Conservation (phyloP, 1,139 yeast species). For the Kodamaea fungicola region DNA sequence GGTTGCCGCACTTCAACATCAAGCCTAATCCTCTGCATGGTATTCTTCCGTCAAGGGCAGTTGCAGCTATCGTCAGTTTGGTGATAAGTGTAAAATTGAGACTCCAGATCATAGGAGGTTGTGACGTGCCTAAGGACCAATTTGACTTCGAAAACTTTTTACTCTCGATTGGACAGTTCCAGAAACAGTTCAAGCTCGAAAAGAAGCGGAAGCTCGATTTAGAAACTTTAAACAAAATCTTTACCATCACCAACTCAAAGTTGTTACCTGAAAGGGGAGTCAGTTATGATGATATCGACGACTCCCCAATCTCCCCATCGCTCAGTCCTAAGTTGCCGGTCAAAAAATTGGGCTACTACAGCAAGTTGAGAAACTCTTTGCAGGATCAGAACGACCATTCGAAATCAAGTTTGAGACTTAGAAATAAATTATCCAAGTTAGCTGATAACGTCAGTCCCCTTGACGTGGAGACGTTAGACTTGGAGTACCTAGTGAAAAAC, state of each 20-base stretch:
- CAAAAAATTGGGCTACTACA: slow-evolving; percentile 30
- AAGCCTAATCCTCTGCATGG: slow-evolving; percentile 49
- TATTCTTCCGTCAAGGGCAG: slow-evolving; percentile 60
- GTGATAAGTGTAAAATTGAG: slow-evolving; percentile 60
- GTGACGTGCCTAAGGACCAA: slow-evolving; percentile 84
- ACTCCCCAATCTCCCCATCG: slow-evolving; percentile 3
- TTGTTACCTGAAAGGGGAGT: slow-evolving; percentile 25
- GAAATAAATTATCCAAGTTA: slow-evolving; percentile 35
- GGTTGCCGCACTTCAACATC: slow-evolving; percentile 55
- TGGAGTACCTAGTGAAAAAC: slow-evolving; percentile 32
- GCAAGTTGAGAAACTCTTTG: slow-evolving; percentile 65
- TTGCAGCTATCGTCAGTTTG: slow-evolving; percentile 39
- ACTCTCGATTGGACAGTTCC: slow-evolving; percentile 64
- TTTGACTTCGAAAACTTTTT: slow-evolving; percentile 68
- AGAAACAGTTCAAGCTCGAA: slow-evolving; percentile 60
- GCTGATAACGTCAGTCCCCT: slow-evolving; percentile 35
- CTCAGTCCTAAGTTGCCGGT: slow-evolving; percentile 4
- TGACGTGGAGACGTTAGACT: slow-evolving; percentile 44
- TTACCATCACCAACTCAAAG: slow-evolving; percentile 55
- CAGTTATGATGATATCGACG: slow-evolving; percentile 2
- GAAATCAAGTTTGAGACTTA: slow-evolving; percentile 27
- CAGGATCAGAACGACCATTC: slow-evolving; percentile 49
- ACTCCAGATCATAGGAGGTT: slow-evolving; percentile 61
- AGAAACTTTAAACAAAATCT: slow-evolving; percentile 58
- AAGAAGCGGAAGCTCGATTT: slow-evolving; percentile 60